A percentile compares a stretch with the other conserved stretches of the same genome.
phyloP scores from a whole-genome alignment of 768 basidiomycete species.

The Kwoniella heveanensis region DNA sequence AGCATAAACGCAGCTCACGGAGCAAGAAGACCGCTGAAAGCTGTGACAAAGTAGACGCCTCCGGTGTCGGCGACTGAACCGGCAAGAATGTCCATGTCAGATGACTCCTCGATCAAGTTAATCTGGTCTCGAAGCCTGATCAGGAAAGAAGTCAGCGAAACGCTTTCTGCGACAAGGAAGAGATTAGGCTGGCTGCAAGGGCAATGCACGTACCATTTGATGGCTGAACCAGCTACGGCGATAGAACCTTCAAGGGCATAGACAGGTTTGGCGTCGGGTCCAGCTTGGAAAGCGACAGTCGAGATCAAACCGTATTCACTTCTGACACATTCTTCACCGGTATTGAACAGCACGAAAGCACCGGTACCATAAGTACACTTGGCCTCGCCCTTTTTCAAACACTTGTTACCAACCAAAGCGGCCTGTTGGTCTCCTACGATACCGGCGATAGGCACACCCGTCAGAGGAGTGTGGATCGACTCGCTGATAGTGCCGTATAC shows the following conservation, averaged over 20 bases:
- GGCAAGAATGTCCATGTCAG: slow-evolving; percentile 83
- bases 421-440: slow-evolving; percentile 98
- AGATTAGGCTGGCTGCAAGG: background rate
- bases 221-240: slow-evolving; percentile 89
- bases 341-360: slow-evolving; percentile 93
- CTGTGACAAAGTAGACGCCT: slow-evolving; percentile 94
- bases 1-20: slow-evolving; percentile 63
- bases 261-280: slow-evolving; percentile 72
- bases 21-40: slow-evolving; percentile 91
- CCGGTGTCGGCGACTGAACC: slow-evolving; percentile 74
- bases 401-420: slow-evolving; percentile 94
- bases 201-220: slow-evolving; percentile 70
- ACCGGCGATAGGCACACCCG: slow-evolving; percentile 81
- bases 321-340: slow-evolving; percentile 80
- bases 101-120: slow-evolving; percentile 73
- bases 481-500: slow-evolving; percentile 76
- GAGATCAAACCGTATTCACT: slow-evolving; percentile 85
- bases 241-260: slow-evolving; percentile 96
- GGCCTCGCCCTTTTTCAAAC: slow-evolving; percentile 83
- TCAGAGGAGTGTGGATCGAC: slow-evolving; percentile 59
- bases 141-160: background rate
- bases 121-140: slow-evolving; percentile 84
- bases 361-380: slow-evolving; percentile 99
- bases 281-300: slow-evolving; percentile 89
- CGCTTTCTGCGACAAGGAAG: background rate